These are phyloP conservation scores for Ensete glaucum DNA, from an alignment of 176 grass and related monocot genomes.

Conservation along the genomic window DNA sequence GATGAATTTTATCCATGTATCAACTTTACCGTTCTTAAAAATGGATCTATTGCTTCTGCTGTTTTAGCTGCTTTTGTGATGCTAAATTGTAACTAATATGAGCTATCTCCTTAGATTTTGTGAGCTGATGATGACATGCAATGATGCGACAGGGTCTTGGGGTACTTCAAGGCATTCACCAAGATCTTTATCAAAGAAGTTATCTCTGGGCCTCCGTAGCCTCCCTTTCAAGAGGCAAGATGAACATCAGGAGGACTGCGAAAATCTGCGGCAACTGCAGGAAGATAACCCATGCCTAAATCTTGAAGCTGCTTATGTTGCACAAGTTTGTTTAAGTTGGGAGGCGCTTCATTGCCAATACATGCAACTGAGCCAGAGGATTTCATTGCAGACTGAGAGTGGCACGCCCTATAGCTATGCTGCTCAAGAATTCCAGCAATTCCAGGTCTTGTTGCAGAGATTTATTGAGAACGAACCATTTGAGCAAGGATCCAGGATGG, in stretches of 20 bases:
- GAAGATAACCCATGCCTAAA: slow-evolving; percentile 55
- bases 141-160: slow-evolving; percentile 28
- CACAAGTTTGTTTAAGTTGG: slow-evolving; percentile 80
- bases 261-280: slow-evolving; percentile 38
- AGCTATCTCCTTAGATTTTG: background rate
- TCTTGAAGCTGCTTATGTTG: slow-evolving; percentile 72
- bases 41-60: background rate
- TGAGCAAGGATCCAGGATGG: slow-evolving; percentile 61
- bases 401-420: slow-evolving; percentile 45
- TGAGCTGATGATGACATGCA: background rate
- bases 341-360: slow-evolving; percentile 79
- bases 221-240: slow-evolving; percentile 79
- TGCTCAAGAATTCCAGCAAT: slow-evolving; percentile 90
- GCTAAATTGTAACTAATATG: too few species aligned
- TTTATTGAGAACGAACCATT: slow-evolving; percentile 91
- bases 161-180: slow-evolving; percentile 53
- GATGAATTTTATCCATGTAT: too few species aligned
- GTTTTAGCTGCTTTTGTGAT: too few species aligned
- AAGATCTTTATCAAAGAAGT: slow-evolving; percentile 53
- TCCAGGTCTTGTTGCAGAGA: slow-evolving; percentile 77
- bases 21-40: too few species aligned
- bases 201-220: slow-evolving; percentile 56
- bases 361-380: slow-evolving; percentile 58
- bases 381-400: slow-evolving; percentile 49
- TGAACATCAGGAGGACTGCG: slow-evolving; percentile 37